These are phyloP conservation scores for Penicillium tannophilum DNA, from an alignment of 495 filamentous ascomycete genomes.

Conservation along the genomic window DNA sequence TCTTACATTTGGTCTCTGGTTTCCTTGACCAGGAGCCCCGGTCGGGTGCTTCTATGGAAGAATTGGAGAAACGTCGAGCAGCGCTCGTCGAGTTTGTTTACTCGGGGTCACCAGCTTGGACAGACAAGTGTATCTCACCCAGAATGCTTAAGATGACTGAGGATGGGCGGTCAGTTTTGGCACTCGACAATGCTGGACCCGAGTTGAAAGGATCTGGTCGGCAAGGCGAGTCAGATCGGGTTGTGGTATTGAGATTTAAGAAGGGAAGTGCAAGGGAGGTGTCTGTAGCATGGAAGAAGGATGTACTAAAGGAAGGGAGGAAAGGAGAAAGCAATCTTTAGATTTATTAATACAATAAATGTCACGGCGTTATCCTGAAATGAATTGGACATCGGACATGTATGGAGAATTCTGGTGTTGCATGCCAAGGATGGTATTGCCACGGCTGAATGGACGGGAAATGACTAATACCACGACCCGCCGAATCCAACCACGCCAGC, in stretches of 20 bases:
- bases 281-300: conserved; percentile 54
- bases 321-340: conserved; percentile 35
- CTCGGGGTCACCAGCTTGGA: conserved; percentile 64
- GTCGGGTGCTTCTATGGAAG: conserved; percentile 30
- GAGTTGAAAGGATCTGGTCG: conserved; percentile 65
- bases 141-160: conserved; percentile 55
- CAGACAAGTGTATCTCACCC: conserved; percentile 76
- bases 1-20: conserved; percentile 65
- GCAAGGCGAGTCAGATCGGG: conserved; percentile 71
- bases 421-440: conserved; percentile 22
- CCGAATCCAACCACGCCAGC: conserved; percentile 27
- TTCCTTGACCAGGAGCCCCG: conserved; percentile 55
- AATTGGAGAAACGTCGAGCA: conserved; percentile 53
- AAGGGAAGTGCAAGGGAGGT: conserved; percentile 58
- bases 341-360: conserved; percentile 4
- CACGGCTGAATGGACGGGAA: conserved; percentile 17
- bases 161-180: conserved; percentile 64
- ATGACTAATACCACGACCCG: conserved; percentile 17
- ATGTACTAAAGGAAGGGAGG: conserved; percentile 40
- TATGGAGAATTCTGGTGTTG: not conserved
- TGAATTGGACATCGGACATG: not conserved
- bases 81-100: conserved; percentile 61
- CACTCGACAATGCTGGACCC: conserved; percentile 67
- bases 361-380: not conserved
- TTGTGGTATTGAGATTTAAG: conserved; percentile 68